Evolutionary conservation across 2,329 filamentous ascomycete species (phyloP).

Genomic region (Trichophyton verrucosum): DNA sequence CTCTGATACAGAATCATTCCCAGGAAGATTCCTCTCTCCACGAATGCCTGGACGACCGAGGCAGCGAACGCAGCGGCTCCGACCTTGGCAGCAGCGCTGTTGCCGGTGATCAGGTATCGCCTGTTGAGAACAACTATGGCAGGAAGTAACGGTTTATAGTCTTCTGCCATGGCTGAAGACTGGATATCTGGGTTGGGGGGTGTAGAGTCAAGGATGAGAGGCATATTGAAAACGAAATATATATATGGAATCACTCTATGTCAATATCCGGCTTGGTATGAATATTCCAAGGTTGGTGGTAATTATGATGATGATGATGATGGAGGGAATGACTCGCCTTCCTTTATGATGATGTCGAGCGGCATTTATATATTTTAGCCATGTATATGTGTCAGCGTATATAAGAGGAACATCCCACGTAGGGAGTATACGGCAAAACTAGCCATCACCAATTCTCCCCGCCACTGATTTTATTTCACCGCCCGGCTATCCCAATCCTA

Average conservation of each 20-base stretch:
- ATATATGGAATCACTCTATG: background rate
- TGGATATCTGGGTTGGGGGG: background rate
- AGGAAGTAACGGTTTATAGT: background rate
- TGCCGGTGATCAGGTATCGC: background rate
- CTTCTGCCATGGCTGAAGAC: background rate
- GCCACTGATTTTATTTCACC: background rate
- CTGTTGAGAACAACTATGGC: slow-evolving; percentile 1
- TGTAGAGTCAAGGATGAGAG: background rate
- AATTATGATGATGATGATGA: background rate
- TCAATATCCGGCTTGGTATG: background rate
- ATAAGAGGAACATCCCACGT: background rate
- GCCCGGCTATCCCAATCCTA: background rate
- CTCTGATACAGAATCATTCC: background rate
- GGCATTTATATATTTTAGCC: background rate
- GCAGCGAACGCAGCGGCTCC: background rate
- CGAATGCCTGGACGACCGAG: background rate
- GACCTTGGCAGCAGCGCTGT: background rate
- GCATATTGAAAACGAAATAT: background rate
- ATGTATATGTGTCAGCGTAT: background rate
- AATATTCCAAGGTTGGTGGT: background rate
- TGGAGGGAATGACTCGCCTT: background rate
- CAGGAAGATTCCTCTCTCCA: background rate
- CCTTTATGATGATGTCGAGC: background rate
- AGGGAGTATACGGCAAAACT: background rate
- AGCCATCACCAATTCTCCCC: background rate